Evolutionary conservation across 2,329 filamentous ascomycete species (phyloP).

Genomic region (Fusarium abutilonis): DNA sequence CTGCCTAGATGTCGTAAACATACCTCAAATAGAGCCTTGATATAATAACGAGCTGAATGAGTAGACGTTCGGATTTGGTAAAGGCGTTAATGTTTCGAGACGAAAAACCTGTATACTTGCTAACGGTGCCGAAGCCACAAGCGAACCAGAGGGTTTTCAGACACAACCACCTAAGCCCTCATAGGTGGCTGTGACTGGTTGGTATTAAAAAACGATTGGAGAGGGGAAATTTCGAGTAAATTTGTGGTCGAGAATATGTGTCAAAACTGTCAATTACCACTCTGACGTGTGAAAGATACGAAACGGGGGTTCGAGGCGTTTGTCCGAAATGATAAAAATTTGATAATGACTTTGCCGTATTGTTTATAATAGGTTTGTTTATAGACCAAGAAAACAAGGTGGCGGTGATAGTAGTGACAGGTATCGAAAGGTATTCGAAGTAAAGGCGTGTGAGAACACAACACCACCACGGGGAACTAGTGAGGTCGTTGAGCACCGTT

Average conservation of each 20-base stretch:
- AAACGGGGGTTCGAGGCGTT: constrained; percentile 1
- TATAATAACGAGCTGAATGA: background rate
- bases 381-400: background rate
- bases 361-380: background rate
- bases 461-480: constrained; percentile 13
- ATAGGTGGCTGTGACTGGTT: constrained; percentile 20
- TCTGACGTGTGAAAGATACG: constrained; percentile 21
- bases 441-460: constrained; percentile 7
- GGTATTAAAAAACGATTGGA: constrained; percentile 12
- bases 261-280: constrained; percentile 24
- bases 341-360: background rate
- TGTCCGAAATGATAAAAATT: background rate
- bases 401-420: constrained; percentile 25
- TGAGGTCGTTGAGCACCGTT: constrained; percentile 14
- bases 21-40: constrained; percentile 18
- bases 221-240: constrained; percentile 25
- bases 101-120: constrained; percentile 11
- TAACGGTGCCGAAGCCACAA: constrained; percentile 26
- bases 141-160: constrained; percentile 25
- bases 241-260: constrained; percentile 34
- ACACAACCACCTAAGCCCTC: constrained; percentile 22
- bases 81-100: constrained; percentile 1
- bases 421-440: constrained; percentile 16
- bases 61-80: constrained; percentile 3
- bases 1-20: background rate